Conservation (phyloP, 1,139 yeast genomes). For the Yamadazyma triangularis region DNA sequence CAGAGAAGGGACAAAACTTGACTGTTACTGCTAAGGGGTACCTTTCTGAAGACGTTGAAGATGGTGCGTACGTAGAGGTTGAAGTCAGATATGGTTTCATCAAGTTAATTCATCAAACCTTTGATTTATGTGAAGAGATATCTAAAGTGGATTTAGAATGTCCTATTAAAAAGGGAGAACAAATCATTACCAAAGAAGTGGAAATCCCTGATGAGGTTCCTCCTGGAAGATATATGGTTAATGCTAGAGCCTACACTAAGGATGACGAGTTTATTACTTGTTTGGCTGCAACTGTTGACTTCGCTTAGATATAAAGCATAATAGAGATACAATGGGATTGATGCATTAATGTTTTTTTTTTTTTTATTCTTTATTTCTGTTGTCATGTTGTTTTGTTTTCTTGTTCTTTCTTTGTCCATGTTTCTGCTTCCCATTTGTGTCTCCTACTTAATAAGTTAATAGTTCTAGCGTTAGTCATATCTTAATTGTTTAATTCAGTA, state of each 20-base stretch:
- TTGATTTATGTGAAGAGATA: constrained; percentile 85
- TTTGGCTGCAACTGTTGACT: constrained; percentile 72
- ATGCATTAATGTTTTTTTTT: too few species aligned
- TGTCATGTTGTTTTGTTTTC: too few species aligned
- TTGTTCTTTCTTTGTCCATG: too few species aligned
- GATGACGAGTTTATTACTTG: constrained; percentile 83
- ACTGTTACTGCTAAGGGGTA: constrained; percentile 73
- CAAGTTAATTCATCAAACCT: constrained; percentile 76
- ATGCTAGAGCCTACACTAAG: constrained; percentile 83
- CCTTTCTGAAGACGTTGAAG: constrained; percentile 52
- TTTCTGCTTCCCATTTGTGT: too few species aligned
- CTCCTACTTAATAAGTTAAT: too few species aligned
- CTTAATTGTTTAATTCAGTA: too few species aligned
- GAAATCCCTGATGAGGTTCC: constrained; percentile 93
- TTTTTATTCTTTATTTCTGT: too few species aligned
- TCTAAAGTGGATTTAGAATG: constrained; percentile 78
- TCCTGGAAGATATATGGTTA: constrained; percentile 84
- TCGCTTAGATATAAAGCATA: too few species aligned
- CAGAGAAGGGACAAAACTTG: constrained; percentile 72
- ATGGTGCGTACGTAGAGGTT: constrained; percentile 90
- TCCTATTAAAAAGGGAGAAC: constrained; percentile 70
- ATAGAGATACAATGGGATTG: too few species aligned
- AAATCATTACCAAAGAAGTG: constrained; percentile 62
- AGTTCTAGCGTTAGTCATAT: too few species aligned
- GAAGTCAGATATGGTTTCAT: constrained; percentile 92